These are phyloP conservation scores for Ganoderma leucocontextum DNA, from an alignment of 1,284 basidiomycete genomes.

Conservation along the genomic window DNA sequence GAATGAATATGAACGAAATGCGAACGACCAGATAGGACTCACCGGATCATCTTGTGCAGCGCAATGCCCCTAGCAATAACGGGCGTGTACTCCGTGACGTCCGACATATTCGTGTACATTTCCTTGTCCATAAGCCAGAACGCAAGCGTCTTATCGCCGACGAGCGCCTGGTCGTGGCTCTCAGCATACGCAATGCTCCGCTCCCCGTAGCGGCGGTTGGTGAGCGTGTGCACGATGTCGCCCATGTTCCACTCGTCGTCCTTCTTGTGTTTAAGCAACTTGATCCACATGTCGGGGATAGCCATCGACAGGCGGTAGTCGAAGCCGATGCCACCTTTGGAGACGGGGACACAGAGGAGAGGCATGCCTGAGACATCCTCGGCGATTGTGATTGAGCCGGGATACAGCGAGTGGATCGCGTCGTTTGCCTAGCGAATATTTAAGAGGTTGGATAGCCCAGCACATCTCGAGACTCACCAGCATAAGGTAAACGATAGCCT, in stretches of 20 bases:
- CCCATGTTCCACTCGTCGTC: conserved; percentile 93
- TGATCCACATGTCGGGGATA: conserved; percentile 99
- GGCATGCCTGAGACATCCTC: conserved; percentile 99
- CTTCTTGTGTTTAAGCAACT: conserved; percentile 90
- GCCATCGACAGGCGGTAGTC: conserved; percentile 99
- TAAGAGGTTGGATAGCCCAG: not conserved
- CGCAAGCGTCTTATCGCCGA: conserved; percentile 97
- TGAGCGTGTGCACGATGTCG: conserved; percentile 90
- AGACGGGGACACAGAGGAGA: conserved; percentile 83
- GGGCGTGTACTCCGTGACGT: conserved; percentile 86
- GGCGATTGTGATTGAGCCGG: conserved; percentile 88
- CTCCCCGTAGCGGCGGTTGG: conserved; percentile 89
- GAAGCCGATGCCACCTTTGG: conserved; percentile 92
- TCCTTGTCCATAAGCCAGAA: conserved; percentile 99
- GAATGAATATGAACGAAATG: too few species aligned
- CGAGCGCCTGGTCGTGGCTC: conserved; percentile 97
- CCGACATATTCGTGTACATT: conserved; percentile 99
- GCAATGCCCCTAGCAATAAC: conserved; percentile 90
- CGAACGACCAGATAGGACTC: conserved; percentile 31
- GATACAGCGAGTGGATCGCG: conserved; percentile 85
- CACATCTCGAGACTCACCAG: conserved; percentile 65
- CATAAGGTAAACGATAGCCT: conserved; percentile 96
- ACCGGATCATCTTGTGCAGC: conserved; percentile 98
- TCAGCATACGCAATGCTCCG: conserved; percentile 96
- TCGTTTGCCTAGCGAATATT: conserved; percentile 81